Base-by-base conservation (phyloP, 768 basidiomycete genomes). In the Heimioporus sp. region DNA sequence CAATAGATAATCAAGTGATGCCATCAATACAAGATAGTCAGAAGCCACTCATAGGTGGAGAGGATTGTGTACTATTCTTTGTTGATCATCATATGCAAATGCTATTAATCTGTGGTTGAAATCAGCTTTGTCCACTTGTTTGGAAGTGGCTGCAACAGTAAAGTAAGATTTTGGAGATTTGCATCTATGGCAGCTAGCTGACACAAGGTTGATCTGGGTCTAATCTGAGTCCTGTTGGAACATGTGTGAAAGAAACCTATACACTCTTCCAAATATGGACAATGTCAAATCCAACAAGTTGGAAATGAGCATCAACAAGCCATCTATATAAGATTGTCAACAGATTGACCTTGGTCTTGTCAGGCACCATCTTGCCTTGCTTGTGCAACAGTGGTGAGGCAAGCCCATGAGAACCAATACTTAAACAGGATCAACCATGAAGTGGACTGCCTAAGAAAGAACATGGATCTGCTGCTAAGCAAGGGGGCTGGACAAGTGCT, bases 41-140 rank as follows among this genome's bases (percentile, higher is more conserved):
- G 89, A 21, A 87, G 66, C 97, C 97, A 98, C 30, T 88, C 78
- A 1, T 73, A 65, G 2, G 72, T 65, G 0, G 80, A 74, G 3
- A 93, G 64, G 0, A 72, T 67, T 43, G 64, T 56, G 64, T 86
- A 80, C 16, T 78, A 48, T 0, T 66, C 72, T 54, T 94, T 92
- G 67, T 93, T 96, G 44, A 98, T 72, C 13, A 64, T 65, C 1
- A n/a, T n/a, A n/a, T n/a, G 81, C 73, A 69, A 92, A 97, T 0
- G 91, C 93, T 1, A 69, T 66, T 3, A 98, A 73, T 2, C 97
- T 86, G 28, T 82, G 79, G 51, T 95, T 90, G 57, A 97, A 98
- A 67, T 98, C 92, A 3, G 94, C 90, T 63, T 98, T 93, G 51
- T 96, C 92, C 32, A 93, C 68, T 8, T 92, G 80, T 60, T 83